Percentiles rank a stretch among this genome's conserved stretches.
These are phyloP conservation scores for Dipodascus geniculatus DNA, from an alignment of 805 yeast genomes.

Conservation along the genomic window DNA sequence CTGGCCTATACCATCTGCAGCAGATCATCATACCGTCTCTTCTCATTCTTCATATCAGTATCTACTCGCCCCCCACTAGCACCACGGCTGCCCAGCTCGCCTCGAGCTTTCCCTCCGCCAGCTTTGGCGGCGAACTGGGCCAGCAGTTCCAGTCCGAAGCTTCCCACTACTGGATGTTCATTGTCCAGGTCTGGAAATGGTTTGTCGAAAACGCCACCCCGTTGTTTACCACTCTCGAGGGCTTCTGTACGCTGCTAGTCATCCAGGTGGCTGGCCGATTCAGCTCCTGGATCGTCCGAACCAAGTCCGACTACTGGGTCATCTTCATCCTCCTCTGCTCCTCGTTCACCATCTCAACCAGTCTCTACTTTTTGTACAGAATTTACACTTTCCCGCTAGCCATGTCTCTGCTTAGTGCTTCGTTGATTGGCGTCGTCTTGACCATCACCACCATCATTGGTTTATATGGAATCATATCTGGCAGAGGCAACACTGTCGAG, in stretches of 20 bases:
- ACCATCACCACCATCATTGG: slow-evolving; percentile 68
- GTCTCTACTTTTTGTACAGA: slow-evolving; percentile 68
- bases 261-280: slow-evolving; percentile 88
- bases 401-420: slow-evolving; percentile 62
- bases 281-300: slow-evolving; percentile 49
- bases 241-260: slow-evolving; percentile 82
- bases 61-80: slow-evolving; percentile 17
- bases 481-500: slow-evolving; percentile 84
- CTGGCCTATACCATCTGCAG: slow-evolving; percentile 58
- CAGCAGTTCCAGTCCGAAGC: slow-evolving; percentile 4
- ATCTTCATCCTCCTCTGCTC: slow-evolving; percentile 60
- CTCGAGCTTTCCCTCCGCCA: neutral
- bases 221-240: slow-evolving; percentile 79
- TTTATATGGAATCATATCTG: slow-evolving; percentile 70
- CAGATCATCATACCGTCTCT: slow-evolving; percentile 76
- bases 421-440: slow-evolving; percentile 74
- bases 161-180: slow-evolving; percentile 22
- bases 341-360: slow-evolving; percentile 63
- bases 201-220: slow-evolving; percentile 76
- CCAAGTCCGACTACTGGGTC: slow-evolving; percentile 68
- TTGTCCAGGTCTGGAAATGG: slow-evolving; percentile 58
- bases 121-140: slow-evolving; percentile 3
- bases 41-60: slow-evolving; percentile 40
- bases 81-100: slow-evolving; percentile 2
- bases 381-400: slow-evolving; percentile 64